Conservation (phyloP, 202 grass and related monocot genomes). For the Setaria viridis region DNA sequence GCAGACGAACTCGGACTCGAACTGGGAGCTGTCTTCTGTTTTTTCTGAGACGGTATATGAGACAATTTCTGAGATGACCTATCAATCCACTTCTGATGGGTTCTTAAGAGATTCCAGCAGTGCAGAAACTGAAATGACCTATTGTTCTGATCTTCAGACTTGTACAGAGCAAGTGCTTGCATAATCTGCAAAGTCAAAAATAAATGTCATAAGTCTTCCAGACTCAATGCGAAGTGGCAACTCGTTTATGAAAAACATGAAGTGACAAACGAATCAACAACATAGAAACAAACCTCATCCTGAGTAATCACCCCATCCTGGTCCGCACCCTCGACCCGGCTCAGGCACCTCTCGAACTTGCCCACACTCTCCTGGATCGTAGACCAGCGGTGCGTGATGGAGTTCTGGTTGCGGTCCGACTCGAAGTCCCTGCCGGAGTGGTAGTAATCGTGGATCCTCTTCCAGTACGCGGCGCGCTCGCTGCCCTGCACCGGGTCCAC, state of each 20-base stretch:
- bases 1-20: not conserved
- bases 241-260: not conserved
- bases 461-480: slow-evolving; percentile 1
- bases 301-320: not conserved
- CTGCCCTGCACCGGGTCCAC: not conserved
- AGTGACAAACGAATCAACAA: not conserved
- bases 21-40: not conserved
- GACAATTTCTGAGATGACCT: not conserved
- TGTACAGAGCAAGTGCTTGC: slow-evolving; percentile 15
- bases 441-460: not conserved
- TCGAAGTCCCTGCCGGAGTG: not conserved
- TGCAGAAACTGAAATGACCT: slow-evolving; percentile 20
- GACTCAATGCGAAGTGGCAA: not conserved
- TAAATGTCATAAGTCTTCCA: not conserved
- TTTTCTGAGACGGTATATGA: not conserved
- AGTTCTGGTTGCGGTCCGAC: slow-evolving; percentile 7
- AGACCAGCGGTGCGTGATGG: slow-evolving; percentile 33
- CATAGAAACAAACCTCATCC: not conserved
- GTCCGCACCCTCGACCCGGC: not conserved
- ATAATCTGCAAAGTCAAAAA: not conserved
- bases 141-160: not conserved
- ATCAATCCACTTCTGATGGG: slow-evolving; percentile 26
- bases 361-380: slow-evolving; percentile 9
- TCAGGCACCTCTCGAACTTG: slow-evolving; percentile 13
- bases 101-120: slow-evolving; percentile 11